Evolutionary conservation across 2,329 filamentous ascomycete species (phyloP), one percentile per base, ranked within the genome.

Genomic region (Venturia effusa): DNA sequence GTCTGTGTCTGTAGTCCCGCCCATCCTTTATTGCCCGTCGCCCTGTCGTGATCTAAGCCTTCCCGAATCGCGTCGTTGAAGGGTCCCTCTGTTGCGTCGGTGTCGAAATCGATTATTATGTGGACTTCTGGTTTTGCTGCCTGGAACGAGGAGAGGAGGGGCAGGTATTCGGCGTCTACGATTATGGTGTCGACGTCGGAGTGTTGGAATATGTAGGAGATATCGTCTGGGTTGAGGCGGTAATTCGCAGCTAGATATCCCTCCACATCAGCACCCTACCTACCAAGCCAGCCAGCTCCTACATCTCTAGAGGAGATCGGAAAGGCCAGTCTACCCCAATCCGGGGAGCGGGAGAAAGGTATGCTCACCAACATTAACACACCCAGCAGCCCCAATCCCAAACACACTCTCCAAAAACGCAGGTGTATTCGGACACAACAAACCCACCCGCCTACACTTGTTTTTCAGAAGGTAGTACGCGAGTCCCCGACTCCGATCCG

Each of bases 381-480:
- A 89, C 1, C 91, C 91, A 0, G 89, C 89, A 0, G 87, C 87
- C 19, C 60, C 61, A 68, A 97, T 88, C 1, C 89, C 94, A 71
- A 90, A 99, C 66, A 96, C 90, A 7, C 86, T 84, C 76, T 97
- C 93, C 34, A 99, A 80, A 70, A 97, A 97, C 0, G 92, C 92
- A 0, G 94, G 94, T 0, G 94, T 99, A 73, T 99, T 99, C 3
- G 94, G 90, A 10, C 86, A 87, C 13, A 99, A 80, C 59, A 99
- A 87, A 7, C 94, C 94, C 6, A 97, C 88, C 66, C 89, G 83
- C 70, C 85, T 88, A 71, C 85, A 86, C 4, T 83, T 82, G 71
- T 89, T 84, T 74, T 89, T 90, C 69, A 84, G 83, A 64, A 99
- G 74, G 73, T 88, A 97, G 76, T 96, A 97, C 17, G 92, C 92